These are phyloP conservation scores for Boechera divaricarpa DNA, from an alignment of 345 rosid species.

Conservation along the genomic window DNA sequence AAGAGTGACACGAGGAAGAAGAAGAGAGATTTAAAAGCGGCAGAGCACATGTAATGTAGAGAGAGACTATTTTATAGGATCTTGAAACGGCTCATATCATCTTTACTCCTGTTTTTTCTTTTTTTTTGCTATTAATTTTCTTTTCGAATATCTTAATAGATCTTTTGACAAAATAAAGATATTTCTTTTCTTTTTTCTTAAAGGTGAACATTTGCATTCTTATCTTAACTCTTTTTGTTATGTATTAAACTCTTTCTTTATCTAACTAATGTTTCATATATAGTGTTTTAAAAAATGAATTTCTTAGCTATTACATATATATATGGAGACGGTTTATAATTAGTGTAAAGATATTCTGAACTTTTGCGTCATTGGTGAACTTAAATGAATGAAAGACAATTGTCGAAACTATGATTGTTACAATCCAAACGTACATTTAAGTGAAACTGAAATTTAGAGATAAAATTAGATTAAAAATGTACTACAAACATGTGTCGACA, in stretches of 20 bases:
- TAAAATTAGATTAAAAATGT: background rate
- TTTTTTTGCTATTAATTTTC: no score
- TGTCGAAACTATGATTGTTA: slow-evolving; percentile 4
- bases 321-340: background rate
- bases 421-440: slow-evolving; percentile 13
- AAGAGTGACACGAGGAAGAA: slow-evolving; percentile 45
- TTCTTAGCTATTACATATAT: background rate
- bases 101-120: slow-evolving; percentile 12
- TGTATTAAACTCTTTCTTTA: background rate
- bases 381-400: slow-evolving; percentile 25
- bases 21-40: slow-evolving; percentile 45
- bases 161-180: background rate
- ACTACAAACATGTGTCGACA: slow-evolving; percentile 24
- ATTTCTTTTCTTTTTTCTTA: background rate
- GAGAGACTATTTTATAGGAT: slow-evolving; percentile 44
- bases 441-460: background rate
- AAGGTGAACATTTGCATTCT: background rate
- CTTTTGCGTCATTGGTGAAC: background rate
- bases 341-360: background rate
- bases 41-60: slow-evolving; percentile 46
- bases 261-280: background rate
- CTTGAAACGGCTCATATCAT: slow-evolving; percentile 33
- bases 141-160: background rate
- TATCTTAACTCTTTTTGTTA: background rate
- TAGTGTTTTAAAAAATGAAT: background rate